Evolutionary conservation across 2,329 filamentous ascomycete genomes (phyloP), one percentile per base, ranked within the genome.

Genomic region (Microsporum ferrugineum): DNA sequence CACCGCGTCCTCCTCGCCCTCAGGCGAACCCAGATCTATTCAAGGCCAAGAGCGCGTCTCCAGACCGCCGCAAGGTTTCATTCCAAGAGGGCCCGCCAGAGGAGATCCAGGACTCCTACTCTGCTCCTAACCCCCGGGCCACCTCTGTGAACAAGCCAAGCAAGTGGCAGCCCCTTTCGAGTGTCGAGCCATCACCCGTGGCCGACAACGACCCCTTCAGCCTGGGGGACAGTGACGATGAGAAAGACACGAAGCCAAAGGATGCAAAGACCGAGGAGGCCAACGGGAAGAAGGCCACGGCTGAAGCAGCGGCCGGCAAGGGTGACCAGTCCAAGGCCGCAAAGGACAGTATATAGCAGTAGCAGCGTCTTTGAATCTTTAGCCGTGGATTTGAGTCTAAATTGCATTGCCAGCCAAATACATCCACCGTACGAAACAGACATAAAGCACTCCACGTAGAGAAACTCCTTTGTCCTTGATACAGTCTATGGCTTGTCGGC

Each of bases 141-240:
- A 72, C 78, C 56, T 69, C 72, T 3, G 67, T 69, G n/a, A 75
- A 77, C 66, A 94, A 91, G 77, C 76, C 83, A 53, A 96, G 91
- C 82, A 99, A 99, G 78, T 99, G 94, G 94, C 92, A 99, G 74
- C 92, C 94, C 7, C 78, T 99, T 67, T 90, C 91, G 10, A 82
- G 87, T 0, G 85, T 96, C 12, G 89, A 95, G 65, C 90, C 91
- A 0, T 87, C 84, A 65, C 91, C 92, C 12, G 88, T 96, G 64
- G 81, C 83, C 17, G 91, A 97, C 67, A 92, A 96, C 68, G 94
- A 99, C 70, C 94, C 94, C 0, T 99, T 99, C 76, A 96, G 91
- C 69, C 81, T 99, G 12, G 94, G 94, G 3, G 92, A 97, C 68
- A 95, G 90, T 69, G 92, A 97, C 67, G 91, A 96, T 66, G 94